These are phyloP conservation scores for Coelastrella sp. DNA, from an alignment of 139 green algal genomes.

Conservation along the genomic window DNA sequence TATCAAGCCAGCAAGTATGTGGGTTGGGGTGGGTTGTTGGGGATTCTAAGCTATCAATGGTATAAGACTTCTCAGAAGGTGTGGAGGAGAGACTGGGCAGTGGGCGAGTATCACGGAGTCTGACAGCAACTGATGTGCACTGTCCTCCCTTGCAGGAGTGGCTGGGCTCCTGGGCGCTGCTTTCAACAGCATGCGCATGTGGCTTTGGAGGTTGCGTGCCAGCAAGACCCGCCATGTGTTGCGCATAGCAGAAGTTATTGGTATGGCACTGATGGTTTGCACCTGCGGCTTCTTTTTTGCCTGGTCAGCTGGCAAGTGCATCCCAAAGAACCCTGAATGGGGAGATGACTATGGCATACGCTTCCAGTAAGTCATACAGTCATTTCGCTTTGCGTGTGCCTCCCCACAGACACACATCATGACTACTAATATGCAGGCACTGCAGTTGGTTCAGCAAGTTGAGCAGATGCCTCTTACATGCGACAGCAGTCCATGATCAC, in stretches of 20 bases:
- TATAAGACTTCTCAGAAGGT: no score
- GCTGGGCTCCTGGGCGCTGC: constrained; percentile 78
- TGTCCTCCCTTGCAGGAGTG: constrained; percentile 34
- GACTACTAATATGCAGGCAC: neutral
- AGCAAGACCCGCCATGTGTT: constrained; percentile 62
- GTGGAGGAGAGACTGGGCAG: no score
- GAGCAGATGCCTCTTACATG: neutral
- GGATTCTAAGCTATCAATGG: no score
- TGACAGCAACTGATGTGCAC: neutral
- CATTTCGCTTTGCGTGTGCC: neutral
- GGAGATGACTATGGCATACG: constrained; percentile 57
- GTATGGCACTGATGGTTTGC: constrained; percentile 61
- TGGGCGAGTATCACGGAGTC: no score
- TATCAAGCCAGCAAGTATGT: no score
- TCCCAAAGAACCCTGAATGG: constrained; percentile 60
- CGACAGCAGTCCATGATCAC: neutral
- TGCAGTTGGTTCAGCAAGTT: neutral
- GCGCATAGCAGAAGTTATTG: constrained; percentile 60
- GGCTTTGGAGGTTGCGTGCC: constrained; percentile 71
- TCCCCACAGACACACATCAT: neutral
- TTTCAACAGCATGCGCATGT: constrained; percentile 83
- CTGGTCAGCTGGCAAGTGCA: constrained; percentile 58
- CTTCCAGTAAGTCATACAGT: constrained; percentile 39
- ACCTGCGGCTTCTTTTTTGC: constrained; percentile 68
- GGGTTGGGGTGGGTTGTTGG: no score